phyloP scores from a whole-genome alignment of 768 basidiomycete species.

The Paxillus rubicundulus region DNA sequence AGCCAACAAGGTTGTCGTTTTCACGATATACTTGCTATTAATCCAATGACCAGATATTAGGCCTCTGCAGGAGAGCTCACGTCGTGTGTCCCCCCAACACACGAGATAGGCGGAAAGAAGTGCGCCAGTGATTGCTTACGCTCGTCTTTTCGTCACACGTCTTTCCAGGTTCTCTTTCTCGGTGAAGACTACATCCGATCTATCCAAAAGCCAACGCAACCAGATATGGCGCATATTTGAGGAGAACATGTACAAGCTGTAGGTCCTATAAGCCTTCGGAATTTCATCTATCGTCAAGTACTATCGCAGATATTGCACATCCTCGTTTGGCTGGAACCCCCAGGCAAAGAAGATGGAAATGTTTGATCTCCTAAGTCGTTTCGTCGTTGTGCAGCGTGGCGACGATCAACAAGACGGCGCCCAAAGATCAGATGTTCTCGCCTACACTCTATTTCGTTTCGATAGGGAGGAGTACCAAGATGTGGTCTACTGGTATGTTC shows the following conservation, averaged over 20 bases:
- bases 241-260: conserved; percentile 56
- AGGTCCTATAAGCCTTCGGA: conserved; percentile 1
- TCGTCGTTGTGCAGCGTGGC: conserved; percentile 42
- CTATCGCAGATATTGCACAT: conserved; percentile 48
- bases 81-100: conserved; percentile 10
- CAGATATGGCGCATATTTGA: conserved; percentile 54
- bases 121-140: not conserved
- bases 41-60: conserved; percentile 10
- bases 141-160: not conserved
- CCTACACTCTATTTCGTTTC: conserved; percentile 67
- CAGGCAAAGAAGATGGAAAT: conserved; percentile 54
- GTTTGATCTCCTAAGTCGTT: conserved; percentile 59
- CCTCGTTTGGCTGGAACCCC: conserved; percentile 69
- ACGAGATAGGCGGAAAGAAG: conserved; percentile 12
- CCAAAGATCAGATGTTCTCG: conserved; percentile 29
- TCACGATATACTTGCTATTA: not conserved
- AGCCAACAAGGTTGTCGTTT: conserved; percentile 36
- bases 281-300: not conserved
- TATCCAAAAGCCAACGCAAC: conserved; percentile 36
- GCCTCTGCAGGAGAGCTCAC: conserved; percentile 22
- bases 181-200: conserved; percentile 26
- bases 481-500: conserved; percentile 66
- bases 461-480: conserved; percentile 61
- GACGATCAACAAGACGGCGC: conserved; percentile 15
- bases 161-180: conserved; percentile 23